phyloP scores from a whole-genome alignment of 2,329 filamentous ascomycete species.

The Gnomoniopsis smithogilvyi region DNA sequence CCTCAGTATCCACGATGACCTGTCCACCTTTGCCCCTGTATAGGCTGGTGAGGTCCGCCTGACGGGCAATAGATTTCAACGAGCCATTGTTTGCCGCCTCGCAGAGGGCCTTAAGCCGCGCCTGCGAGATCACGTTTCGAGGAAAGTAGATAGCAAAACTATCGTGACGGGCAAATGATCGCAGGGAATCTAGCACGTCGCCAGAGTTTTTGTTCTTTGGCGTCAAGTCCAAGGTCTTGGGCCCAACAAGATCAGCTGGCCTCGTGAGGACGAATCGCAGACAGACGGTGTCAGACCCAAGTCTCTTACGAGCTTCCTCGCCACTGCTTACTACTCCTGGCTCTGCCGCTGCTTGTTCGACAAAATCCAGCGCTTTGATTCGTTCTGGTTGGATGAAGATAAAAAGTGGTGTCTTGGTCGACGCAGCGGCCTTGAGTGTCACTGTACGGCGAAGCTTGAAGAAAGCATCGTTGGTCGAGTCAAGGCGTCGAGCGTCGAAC shows the following conservation, averaged over 20 bases:
- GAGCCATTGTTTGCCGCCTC: background rate
- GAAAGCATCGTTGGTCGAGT: slow-evolving; percentile 6
- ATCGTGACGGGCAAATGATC: background rate
- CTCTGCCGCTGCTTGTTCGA: background rate
- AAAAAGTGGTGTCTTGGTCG: slow-evolving; percentile 6
- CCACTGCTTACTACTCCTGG: background rate
- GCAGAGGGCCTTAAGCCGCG: background rate
- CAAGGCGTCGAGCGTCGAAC: slow-evolving; percentile 5
- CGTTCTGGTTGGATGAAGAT: slow-evolving; percentile 6
- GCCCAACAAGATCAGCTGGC: slow-evolving; percentile 3
- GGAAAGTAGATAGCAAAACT: background rate
- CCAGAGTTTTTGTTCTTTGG: slow-evolving; percentile 7
- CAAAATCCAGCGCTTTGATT: background rate
- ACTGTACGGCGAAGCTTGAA: slow-evolving; percentile 7
- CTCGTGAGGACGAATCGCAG: background rate
- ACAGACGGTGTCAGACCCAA: slow-evolving; percentile 1
- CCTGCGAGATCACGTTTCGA: background rate
- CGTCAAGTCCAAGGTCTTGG: background rate
- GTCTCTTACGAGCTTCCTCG: slow-evolving; percentile 1
- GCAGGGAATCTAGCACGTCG: background rate
- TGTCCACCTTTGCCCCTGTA: slow-evolving; percentile 10
- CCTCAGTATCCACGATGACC: background rate
- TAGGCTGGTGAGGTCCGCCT: slow-evolving; percentile 9
- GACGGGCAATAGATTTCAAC: slow-evolving; percentile 2
- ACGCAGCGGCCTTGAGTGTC: background rate